Base-by-base conservation (phyloP, 108 stramenopile species). In the Fragilariopsis cylindrus region DNA sequence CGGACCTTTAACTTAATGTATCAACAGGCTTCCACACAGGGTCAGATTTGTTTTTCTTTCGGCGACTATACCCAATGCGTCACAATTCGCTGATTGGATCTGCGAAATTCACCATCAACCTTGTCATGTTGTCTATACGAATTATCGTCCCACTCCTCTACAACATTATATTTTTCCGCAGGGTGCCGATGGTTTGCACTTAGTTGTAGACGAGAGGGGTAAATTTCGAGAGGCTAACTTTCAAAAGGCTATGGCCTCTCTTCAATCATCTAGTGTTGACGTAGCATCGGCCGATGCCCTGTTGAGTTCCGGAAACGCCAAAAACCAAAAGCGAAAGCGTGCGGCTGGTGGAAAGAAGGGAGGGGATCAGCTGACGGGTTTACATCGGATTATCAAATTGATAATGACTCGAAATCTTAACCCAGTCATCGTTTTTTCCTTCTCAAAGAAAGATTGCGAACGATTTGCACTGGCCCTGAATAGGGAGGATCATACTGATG, bases 71-170 rank as follows among this genome's bases (percentile, higher is more conserved):
- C 98, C 98, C 16, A 99, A 99, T 87, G 87, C 98, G 6, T 69
- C 71, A 41, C 92, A 99, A 79, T 98, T 98, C 77, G 96, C 91
- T 4, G 87, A 92, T 60, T 94, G 95, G 93, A 93, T 95, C 64
- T 91, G 91, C 49, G 88, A 88, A 79, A 96, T 96, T 57, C 97
- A 99, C 82, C 98, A 96, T 75, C 98, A 99, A 78, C 97, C 99
- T 3, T 97, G 97, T 85, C 99, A 99, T 82, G 99, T 99, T 39
- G 96, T 99, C 1, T 98, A 98, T 82, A 99, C 99, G 30, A 96
- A 99, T 76, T 99, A 99, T 85, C 93, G 98, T 71, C 99, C 99
- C 0, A 87, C 88, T 19, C 99, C 99, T 3, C 83, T 99, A 67
- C 96, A 98, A 84, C 99, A 99, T 81, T 98, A 97, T 77, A 84